Percentiles rank a stretch among this genome's conserved stretches.
Evolutionary conservation across 208 protist species (phyloP).

Genomic region (Leishmania tarentolae): DNA sequence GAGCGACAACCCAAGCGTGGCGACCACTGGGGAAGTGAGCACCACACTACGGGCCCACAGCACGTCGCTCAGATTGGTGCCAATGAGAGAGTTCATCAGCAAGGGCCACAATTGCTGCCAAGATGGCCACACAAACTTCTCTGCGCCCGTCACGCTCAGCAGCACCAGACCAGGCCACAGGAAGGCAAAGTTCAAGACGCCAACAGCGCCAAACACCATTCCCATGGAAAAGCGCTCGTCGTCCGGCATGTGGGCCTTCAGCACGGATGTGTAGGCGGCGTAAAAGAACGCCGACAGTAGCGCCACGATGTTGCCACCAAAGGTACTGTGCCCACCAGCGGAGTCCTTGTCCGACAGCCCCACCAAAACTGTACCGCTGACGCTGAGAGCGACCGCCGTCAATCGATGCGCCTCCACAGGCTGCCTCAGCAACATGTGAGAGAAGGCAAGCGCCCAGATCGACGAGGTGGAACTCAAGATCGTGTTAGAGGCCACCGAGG

Average conservation of each 20-base stretch:
- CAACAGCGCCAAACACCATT: slow-evolving; percentile 90
- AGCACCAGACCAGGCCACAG: slow-evolving; percentile 81
- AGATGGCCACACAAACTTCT: slow-evolving; percentile 72
- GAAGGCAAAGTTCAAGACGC: slow-evolving; percentile 69
- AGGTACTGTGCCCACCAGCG: slow-evolving; percentile 29
- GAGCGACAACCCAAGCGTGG: slow-evolving; percentile 88
- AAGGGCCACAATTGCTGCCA: slow-evolving; percentile 70
- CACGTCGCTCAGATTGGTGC: slow-evolving; percentile 92
- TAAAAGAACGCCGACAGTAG: slow-evolving; percentile 89
- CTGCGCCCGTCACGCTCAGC: slow-evolving; percentile 52
- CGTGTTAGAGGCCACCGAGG: slow-evolving; percentile 89
- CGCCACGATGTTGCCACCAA: slow-evolving; percentile 71
- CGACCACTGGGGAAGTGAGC: slow-evolving; percentile 88
- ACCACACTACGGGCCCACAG: slow-evolving; percentile 91
- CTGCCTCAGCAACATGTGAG: slow-evolving; percentile 72
- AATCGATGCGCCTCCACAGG: slow-evolving; percentile 48
- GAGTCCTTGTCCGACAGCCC: slow-evolving; percentile 55
- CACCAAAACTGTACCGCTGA: slow-evolving; percentile 74
- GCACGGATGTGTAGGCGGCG: slow-evolving; percentile 84
- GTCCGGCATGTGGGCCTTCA: slow-evolving; percentile 82
- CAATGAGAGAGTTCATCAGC: slow-evolving; percentile 81
- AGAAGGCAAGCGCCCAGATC: slow-evolving; percentile 87
- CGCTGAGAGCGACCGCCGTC: slow-evolving; percentile 60
- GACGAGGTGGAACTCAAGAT: slow-evolving; percentile 86
- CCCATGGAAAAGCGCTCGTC: slow-evolving; percentile 85